These are phyloP conservation scores for Colletotrichum musae DNA, from an alignment of 2,329 filamentous ascomycete genomes.

Conservation along the genomic window DNA sequence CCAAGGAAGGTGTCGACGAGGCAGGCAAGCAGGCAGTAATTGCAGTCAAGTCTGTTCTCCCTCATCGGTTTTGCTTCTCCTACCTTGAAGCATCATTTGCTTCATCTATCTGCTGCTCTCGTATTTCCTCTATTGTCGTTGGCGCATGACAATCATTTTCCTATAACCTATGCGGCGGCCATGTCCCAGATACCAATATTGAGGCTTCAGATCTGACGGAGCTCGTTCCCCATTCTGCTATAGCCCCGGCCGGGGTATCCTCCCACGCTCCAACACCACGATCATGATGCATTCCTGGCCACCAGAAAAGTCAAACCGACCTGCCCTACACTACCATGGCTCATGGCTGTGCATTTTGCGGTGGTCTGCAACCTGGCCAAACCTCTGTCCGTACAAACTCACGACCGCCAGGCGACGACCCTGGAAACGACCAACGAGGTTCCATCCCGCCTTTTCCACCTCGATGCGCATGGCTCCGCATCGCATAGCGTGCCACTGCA, in stretches of 20 bases:
- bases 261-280: conserved; percentile 4
- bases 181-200: background rate
- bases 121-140: background rate
- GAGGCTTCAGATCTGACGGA: conserved; percentile 21
- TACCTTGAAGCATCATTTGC: conserved; percentile 7
- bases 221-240: conserved; percentile 23
- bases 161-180: too few species aligned
- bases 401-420: too few species aligned
- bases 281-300: conserved; percentile 7
- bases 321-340: conserved; percentile 13
- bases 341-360: too few species aligned
- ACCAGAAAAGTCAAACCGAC: conserved; percentile 10
- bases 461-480: too few species aligned
- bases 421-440: too few species aligned
- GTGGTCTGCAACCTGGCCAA: too few species aligned
- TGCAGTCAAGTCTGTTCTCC: background rate
- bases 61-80: conserved; percentile 1
- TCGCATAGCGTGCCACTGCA: too few species aligned
- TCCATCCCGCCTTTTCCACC: too few species aligned
- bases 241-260: conserved; percentile 33
- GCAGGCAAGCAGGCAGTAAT: too few species aligned
- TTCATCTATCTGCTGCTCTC: conserved; percentile 8
- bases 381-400: too few species aligned
- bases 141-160: background rate
- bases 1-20: too few species aligned